Conservation (phyloP, 2,329 filamentous ascomycete species). For the Nemania sp. region DNA sequence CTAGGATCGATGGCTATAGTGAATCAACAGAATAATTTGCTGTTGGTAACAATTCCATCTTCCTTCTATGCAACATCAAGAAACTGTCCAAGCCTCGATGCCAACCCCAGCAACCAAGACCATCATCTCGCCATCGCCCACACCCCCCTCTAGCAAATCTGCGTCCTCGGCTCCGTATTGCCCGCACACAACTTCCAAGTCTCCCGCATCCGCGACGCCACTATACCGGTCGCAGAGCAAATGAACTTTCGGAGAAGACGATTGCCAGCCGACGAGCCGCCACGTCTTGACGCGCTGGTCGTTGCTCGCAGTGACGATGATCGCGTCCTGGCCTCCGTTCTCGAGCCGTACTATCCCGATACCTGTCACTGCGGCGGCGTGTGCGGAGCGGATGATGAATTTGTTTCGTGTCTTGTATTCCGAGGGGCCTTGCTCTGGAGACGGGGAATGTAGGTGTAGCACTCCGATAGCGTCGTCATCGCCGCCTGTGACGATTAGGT, state of each 20-base stretch:
- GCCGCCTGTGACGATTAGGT: conserved; percentile 72
- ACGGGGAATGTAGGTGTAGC: conserved; percentile 30
- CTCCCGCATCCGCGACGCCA: conserved; percentile 63
- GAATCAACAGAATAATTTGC: too few relatives aligned
- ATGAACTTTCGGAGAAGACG: conserved; percentile 37
- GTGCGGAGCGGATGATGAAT: conserved; percentile 58
- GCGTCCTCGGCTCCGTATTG: conserved; percentile 11
- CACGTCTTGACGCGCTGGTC: conserved; percentile 65
- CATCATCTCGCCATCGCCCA: conserved; percentile 8
- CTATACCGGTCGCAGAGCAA: conserved; percentile 58
- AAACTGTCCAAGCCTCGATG: conserved; percentile 32
- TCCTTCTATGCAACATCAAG: neutral
- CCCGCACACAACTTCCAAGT: conserved; percentile 47
- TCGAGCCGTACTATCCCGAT: conserved; percentile 43
- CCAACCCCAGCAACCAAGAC: conserved; percentile 35
- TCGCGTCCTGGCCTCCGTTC: conserved; percentile 24
- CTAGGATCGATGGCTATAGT: too few relatives aligned
- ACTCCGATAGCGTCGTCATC: conserved; percentile 81
- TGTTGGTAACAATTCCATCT: neutral
- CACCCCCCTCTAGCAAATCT: neutral
- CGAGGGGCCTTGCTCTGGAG: neutral
- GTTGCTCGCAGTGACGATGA: conserved; percentile 56
- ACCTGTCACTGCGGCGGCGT: conserved; percentile 73
- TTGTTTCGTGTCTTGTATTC: conserved; percentile 27
- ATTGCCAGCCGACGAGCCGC: conserved; percentile 40